phyloP scores from a whole-genome alignment of 1,284 basidiomycete species.

The Rhodotorula sp. region DNA sequence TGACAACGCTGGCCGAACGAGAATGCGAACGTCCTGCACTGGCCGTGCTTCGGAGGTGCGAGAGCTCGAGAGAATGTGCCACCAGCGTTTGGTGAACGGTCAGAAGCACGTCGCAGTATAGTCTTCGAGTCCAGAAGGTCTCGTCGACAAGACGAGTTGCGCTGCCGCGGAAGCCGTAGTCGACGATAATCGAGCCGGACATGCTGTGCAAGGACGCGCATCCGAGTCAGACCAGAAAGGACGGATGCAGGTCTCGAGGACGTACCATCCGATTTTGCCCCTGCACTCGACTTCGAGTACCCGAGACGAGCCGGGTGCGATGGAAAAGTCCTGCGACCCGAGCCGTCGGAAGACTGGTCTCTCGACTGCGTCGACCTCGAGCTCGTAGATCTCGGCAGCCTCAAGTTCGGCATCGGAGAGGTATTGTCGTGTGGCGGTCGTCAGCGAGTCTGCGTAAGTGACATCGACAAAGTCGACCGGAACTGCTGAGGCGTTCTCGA shows the following conservation, averaged over 20 bases:
- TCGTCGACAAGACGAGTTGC: conserved; percentile 10
- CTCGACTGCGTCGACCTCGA: conserved; percentile 76
- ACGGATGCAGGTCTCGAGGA: too few species aligned
- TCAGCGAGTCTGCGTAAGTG: conserved; percentile 83
- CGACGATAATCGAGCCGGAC: conserved; percentile 71
- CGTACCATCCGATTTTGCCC: conserved; percentile 87
- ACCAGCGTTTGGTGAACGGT: conserved; percentile 85
- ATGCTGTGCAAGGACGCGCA: conserved; percentile 57
- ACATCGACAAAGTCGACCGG: conserved; percentile 81
- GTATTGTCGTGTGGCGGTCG: conserved; percentile 68
- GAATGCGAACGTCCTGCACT: conserved; percentile 10
- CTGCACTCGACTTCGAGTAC: conserved; percentile 70
- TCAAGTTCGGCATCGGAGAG: conserved; percentile 70
- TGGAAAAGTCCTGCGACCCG: conserved; percentile 53
- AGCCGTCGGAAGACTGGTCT: conserved; percentile 77
- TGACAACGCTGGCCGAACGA: conserved; percentile 35
- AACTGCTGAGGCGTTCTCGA: conserved; percentile 80
- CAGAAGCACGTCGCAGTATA: conserved; percentile 78
- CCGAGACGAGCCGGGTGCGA: conserved; percentile 68
- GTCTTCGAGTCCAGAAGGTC: conserved; percentile 74
- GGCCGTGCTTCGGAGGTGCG: conserved; percentile 51
- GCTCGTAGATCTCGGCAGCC: conserved; percentile 83
- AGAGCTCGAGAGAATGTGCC: conserved; percentile 74
- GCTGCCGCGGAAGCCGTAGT: conserved; percentile 61
- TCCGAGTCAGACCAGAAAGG: too few species aligned